Conservation (phyloP, 257 asterid species). For the Asclepias syriaca region DNA sequence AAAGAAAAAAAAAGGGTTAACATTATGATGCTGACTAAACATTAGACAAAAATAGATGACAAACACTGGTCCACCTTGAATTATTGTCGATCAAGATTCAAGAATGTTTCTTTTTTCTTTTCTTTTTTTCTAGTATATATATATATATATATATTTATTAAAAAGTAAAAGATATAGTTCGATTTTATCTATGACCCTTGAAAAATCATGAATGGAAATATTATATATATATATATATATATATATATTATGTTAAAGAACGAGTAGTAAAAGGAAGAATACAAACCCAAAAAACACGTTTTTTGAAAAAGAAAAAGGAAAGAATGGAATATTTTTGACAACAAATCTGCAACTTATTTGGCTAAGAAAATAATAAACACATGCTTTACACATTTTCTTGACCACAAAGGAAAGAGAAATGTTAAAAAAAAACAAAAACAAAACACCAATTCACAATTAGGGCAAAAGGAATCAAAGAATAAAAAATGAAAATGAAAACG, state of each 20-base stretch:
- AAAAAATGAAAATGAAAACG: no score
- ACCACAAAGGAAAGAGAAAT: not conserved
- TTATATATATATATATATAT: no score
- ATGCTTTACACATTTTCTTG: not conserved
- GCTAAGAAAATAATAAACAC: not conserved
- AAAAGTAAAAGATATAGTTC: no score
- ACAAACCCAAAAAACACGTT: no score
- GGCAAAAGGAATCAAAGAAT: not conserved
- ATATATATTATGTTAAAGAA: no score
- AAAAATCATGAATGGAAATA: no score
- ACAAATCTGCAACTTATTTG: not conserved
- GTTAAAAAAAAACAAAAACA: not conserved
- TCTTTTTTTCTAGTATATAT: no score
- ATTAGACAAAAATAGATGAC: not conserved
- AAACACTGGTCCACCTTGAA: slow-evolving; percentile 2
- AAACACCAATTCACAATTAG: no score
- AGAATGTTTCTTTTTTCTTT: not conserved
- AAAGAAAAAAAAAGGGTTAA: no score
- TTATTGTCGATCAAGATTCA: not conserved
- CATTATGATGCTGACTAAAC: not conserved
- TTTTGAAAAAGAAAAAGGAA: not conserved
- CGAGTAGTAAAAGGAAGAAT: no score
- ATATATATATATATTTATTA: no score
- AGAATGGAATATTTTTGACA: not conserved
- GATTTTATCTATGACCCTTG: no score